Evolutionary conservation across 106 monocot genomes (phyloP).

Genomic region (Acanthochlamys bracteata): DNA sequence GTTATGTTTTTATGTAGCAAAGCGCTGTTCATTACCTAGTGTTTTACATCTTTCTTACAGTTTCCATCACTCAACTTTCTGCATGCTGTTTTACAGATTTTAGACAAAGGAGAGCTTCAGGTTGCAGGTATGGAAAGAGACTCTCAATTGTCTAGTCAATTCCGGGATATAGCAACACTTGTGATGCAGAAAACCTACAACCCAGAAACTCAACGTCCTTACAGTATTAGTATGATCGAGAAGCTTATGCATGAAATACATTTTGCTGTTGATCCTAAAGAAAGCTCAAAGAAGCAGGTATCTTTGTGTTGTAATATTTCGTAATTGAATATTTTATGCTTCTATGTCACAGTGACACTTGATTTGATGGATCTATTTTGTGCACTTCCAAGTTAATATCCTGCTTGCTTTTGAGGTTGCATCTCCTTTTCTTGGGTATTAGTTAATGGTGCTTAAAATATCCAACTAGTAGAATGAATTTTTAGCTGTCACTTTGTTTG

Average conservation of each 20-base stretch:
- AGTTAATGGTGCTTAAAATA: too few species aligned
- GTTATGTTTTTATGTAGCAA: too few species aligned
- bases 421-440: too few species aligned
- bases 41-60: too few species aligned
- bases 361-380: background rate
- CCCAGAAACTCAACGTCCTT: slow-evolving; percentile 85
- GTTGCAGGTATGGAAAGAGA: slow-evolving; percentile 98
- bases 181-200: slow-evolving; percentile 96
- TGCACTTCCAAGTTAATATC: too few species aligned
- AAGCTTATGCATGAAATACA: slow-evolving; percentile 97
- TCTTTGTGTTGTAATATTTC: background rate
- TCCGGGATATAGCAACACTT: slow-evolving; percentile 93
- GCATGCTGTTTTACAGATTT: slow-evolving; percentile 36
- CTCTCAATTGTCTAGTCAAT: slow-evolving; percentile 67
- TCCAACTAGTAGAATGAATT: too few species aligned
- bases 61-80: too few species aligned
- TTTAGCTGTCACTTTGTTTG: too few species aligned
- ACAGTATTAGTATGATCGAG: slow-evolving; percentile 94
- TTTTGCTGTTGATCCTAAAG: slow-evolving; percentile 90
- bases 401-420: too few species aligned
- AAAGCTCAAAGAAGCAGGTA: slow-evolving; percentile 82
- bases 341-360: too few species aligned
- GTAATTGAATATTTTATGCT: slow-evolving; percentile 1
- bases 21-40: too few species aligned
- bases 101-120: slow-evolving; percentile 93